Percentiles rank a stretch among this genome's conserved stretches.
These are phyloP conservation scores for Leccinum pachyderme DNA, from an alignment of 1,284 basidiomycete genomes.

Conservation along the genomic window DNA sequence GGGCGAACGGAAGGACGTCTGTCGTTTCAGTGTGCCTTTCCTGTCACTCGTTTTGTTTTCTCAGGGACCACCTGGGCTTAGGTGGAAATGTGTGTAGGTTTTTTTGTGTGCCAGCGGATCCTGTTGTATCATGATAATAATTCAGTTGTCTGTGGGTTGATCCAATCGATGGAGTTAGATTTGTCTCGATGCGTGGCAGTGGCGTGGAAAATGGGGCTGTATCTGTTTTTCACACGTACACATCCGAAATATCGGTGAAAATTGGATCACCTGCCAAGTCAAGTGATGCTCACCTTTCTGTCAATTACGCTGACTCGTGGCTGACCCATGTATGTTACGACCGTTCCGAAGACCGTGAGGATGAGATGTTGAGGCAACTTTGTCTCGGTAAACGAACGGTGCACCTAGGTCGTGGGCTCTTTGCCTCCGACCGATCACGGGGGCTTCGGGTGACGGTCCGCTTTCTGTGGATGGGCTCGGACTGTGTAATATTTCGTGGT, in stretches of 20 bases:
- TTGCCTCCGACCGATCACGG: constrained; percentile 9
- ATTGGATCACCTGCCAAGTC: neutral
- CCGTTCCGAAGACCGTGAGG: constrained; percentile 13
- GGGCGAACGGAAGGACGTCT: constrained; percentile 8
- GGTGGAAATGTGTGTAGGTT: constrained; percentile 14
- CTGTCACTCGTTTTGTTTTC: constrained; percentile 15
- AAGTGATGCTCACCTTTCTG: neutral
- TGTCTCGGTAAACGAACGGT: constrained; percentile 1
- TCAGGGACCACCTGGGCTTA: constrained; percentile 7
- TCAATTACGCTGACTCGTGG: neutral
- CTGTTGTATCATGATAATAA: constrained; percentile 18
- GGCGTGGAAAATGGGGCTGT: constrained; percentile 1
- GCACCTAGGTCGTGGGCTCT: neutral
- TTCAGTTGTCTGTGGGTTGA: constrained; percentile 2
- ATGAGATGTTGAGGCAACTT: constrained; percentile 1
- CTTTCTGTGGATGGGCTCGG: neutral
- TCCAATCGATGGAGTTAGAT: constrained; percentile 1
- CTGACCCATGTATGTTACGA: neutral
- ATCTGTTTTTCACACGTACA: constrained; percentile 5
- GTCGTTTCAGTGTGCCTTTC: constrained; percentile 7
- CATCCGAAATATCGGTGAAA: constrained; percentile 7
- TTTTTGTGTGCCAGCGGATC: constrained; percentile 3
- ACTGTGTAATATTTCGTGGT: neutral
- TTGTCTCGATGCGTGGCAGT: neutral
- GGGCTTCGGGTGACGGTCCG: neutral